Conservation (phyloP, 177 flowering plant genomes). For the Vitis hybrid region DNA sequence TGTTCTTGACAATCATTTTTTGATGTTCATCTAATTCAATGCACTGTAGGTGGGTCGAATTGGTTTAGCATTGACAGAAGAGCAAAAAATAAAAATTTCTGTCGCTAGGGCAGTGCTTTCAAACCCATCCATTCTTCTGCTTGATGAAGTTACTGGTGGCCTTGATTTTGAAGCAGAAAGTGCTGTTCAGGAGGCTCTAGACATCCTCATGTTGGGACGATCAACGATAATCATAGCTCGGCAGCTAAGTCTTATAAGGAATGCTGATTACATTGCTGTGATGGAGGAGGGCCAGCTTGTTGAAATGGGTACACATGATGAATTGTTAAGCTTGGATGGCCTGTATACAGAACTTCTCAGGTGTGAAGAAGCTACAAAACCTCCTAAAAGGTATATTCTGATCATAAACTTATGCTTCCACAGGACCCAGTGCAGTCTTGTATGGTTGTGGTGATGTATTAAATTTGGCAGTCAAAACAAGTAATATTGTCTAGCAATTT, state of each 20-base stretch:
- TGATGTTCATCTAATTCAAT: neutral
- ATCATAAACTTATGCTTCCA: too few relatives aligned
- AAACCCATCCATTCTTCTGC: slow-evolving; percentile 88
- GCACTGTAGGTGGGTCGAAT: slow-evolving; percentile 83
- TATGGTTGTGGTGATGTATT: too few relatives aligned
- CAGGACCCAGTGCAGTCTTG: too few relatives aligned
- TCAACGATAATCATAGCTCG: slow-evolving; percentile 94
- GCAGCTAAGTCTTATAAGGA: slow-evolving; percentile 80
- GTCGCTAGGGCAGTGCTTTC: slow-evolving; percentile 95
- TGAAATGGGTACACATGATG: slow-evolving; percentile 99
- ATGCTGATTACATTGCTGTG: slow-evolving; percentile 97
- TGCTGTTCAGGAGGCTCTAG: slow-evolving; percentile 90
- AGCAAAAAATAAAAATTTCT: slow-evolving; percentile 90
- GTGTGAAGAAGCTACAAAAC: slow-evolving; percentile 93
- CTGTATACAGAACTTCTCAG: slow-evolving; percentile 89
- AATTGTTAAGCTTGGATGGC: slow-evolving; percentile 65
- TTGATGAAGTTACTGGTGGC: slow-evolving; percentile 98
- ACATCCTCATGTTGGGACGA: slow-evolving; percentile 90
- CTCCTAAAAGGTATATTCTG: slow-evolving; percentile 72
- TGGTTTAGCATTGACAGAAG: slow-evolving; percentile 77
- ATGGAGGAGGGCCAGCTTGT: slow-evolving; percentile 99
- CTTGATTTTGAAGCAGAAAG: slow-evolving; percentile 98
- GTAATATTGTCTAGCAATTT: too few relatives aligned
- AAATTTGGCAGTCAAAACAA: too few relatives aligned
- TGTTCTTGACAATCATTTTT: too few relatives aligned